phyloP scores from a whole-genome alignment of 306 rosid genomes.

The Leucaena leucocephala region DNA sequence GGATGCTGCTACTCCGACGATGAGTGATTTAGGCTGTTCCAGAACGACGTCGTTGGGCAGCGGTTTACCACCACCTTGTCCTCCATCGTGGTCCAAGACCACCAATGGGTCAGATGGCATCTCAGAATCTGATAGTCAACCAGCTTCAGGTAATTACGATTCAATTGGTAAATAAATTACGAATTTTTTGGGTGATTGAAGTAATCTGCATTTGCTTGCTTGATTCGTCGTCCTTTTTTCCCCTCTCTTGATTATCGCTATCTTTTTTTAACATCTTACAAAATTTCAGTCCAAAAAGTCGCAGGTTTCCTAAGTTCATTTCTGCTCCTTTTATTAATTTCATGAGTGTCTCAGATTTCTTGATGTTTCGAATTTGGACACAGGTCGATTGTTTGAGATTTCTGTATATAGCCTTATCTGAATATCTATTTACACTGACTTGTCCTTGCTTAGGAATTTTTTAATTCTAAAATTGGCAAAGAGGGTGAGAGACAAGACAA shows the following conservation, averaged over 20 bases:
- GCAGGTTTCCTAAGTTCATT: background rate
- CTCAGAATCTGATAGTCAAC: conserved; percentile 52
- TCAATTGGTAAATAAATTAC: background rate
- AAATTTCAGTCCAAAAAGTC: background rate
- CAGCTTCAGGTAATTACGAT: conserved; percentile 43
- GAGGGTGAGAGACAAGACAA: background rate
- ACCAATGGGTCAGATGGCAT: conserved; percentile 53
- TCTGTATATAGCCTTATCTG: background rate
- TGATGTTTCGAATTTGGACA: background rate
- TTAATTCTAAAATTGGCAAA: background rate
- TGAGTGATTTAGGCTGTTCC: background rate
- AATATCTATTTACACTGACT: background rate
- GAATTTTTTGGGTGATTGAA: background rate
- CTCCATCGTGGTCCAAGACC: conserved; percentile 40
- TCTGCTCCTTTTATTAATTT: background rate
- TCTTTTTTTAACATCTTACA: background rate
- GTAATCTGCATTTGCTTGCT: background rate
- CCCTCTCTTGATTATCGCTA: background rate
- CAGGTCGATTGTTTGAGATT: background rate
- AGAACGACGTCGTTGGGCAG: conserved; percentile 37
- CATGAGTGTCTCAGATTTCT: background rate
- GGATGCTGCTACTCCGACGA: conserved; percentile 10
- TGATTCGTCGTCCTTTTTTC: background rate
- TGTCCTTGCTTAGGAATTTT: background rate
- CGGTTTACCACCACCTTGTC: conserved; percentile 30